Evolutionary conservation across 768 basidiomycete genomes (phyloP).

Genomic region (Podaxis mareebaensis): DNA sequence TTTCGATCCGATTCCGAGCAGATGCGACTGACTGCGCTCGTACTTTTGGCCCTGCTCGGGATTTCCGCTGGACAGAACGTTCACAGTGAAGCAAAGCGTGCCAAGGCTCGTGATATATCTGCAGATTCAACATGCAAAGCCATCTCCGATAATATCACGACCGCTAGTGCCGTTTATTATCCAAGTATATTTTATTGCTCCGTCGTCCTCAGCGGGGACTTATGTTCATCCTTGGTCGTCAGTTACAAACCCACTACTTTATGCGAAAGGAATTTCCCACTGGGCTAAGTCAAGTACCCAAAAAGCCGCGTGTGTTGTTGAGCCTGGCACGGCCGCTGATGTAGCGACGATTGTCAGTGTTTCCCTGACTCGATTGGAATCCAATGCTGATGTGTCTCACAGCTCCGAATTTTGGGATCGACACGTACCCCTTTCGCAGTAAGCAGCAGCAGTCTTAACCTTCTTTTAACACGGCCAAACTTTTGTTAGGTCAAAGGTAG

Average conservation of each 20-base stretch:
- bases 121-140: slow-evolving; percentile 33
- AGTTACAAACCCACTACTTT: slow-evolving; percentile 29
- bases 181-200: slow-evolving; percentile 28
- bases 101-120: not conserved
- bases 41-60: not conserved
- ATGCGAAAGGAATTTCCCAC: slow-evolving; percentile 44
- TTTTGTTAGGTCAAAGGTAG: slow-evolving; percentile 57
- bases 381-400: not conserved
- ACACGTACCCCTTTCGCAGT: slow-evolving; percentile 55
- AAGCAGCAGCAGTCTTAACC: slow-evolving; percentile 22
- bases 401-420: slow-evolving; percentile 48
- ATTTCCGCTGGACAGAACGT: not conserved
- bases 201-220: not conserved
- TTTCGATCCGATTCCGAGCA: not conserved
- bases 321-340: slow-evolving; percentile 52
- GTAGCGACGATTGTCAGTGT: slow-evolving; percentile 45
- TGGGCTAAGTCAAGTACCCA: slow-evolving; percentile 52
- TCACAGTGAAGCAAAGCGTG: not conserved
- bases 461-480: slow-evolving; percentile 32
- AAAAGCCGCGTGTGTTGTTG: slow-evolving; percentile 49
- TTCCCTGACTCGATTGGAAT: not conserved
- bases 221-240: not conserved
- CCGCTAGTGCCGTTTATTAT: slow-evolving; percentile 46
- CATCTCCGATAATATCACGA: slow-evolving; percentile 40
- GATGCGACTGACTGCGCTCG: not conserved